A percentile compares a stretch with the other conserved stretches of the same genome.
phyloP scores from a whole-genome alignment of 768 basidiomycete species.

The Suillus variegatus region DNA sequence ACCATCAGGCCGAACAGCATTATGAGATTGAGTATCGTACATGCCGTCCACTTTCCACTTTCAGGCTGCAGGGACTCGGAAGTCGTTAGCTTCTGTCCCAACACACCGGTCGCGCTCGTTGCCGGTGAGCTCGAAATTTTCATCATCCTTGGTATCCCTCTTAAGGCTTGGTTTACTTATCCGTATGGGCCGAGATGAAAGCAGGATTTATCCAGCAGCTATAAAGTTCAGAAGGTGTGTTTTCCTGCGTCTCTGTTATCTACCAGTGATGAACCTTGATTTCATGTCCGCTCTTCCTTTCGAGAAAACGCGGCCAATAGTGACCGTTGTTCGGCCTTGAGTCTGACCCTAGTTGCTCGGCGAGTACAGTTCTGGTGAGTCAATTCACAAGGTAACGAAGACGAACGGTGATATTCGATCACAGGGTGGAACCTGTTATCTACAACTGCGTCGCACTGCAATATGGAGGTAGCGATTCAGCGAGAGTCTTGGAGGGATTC shows the following conservation, averaged over 20 bases:
- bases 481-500: not conserved
- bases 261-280: not conserved
- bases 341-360: not conserved
- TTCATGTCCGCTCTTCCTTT: not conserved
- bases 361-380: slow-evolving; percentile 3
- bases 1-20: not conserved
- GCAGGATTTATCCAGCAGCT: not conserved
- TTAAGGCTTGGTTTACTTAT: not conserved
- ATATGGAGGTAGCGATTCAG: not conserved
- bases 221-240: not conserved
- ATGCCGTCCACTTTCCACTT: not conserved
- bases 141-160: not conserved
- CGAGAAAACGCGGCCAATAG: not conserved
- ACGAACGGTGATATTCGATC: not conserved
- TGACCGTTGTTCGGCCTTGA: not conserved
- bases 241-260: not conserved
- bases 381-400: not conserved
- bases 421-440: not conserved
- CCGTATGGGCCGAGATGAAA: not conserved
- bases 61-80: not conserved
- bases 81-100: not conserved
- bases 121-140: not conserved
- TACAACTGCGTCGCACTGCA: not conserved
- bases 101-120: not conserved
- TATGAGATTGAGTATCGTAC: not conserved